phyloP scores from a whole-genome alignment of 1,139 yeast species.

The Tardiomyces depauwii region DNA sequence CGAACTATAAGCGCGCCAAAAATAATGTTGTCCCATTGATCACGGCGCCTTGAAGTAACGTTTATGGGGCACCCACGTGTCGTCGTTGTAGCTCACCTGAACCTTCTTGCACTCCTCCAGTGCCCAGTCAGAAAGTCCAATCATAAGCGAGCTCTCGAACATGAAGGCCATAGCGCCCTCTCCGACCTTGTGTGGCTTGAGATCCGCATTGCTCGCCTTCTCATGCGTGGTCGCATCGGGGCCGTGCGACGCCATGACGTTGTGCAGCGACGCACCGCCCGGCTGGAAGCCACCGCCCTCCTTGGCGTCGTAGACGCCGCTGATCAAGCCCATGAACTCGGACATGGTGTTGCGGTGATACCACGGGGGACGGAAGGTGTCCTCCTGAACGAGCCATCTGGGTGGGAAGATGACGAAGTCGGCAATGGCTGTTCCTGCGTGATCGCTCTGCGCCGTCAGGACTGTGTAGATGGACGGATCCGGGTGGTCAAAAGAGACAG shows the following conservation, averaged over 20 bases:
- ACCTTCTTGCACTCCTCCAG: conserved; percentile 15
- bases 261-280: conserved; percentile 23
- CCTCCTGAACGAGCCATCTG: conserved; percentile 21
- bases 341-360: conserved; percentile 22
- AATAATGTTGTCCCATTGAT: too few relatives aligned
- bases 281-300: conserved; percentile 22
- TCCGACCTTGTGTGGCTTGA: conserved; percentile 17
- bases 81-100: conserved; percentile 14
- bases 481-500: conserved; percentile 21
- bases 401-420: conserved; percentile 24
- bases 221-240: conserved; percentile 18
- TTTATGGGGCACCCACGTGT: conserved; percentile 14
- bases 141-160: conserved; percentile 18
- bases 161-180: conserved; percentile 21
- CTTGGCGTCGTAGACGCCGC: conserved; percentile 20
- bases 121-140: conserved; percentile 16
- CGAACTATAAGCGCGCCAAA: too few relatives aligned
- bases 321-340: conserved; percentile 23
- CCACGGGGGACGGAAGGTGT: conserved; percentile 24
- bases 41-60: conserved; percentile 6
- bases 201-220: conserved; percentile 13
- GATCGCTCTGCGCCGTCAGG: conserved; percentile 19
- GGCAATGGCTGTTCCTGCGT: conserved; percentile 20
- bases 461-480: conserved; percentile 22
- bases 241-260: conserved; percentile 23